Base-by-base conservation (phyloP, 176 grass and related monocot species). In the Rhipidocladum racemiflorum region DNA sequence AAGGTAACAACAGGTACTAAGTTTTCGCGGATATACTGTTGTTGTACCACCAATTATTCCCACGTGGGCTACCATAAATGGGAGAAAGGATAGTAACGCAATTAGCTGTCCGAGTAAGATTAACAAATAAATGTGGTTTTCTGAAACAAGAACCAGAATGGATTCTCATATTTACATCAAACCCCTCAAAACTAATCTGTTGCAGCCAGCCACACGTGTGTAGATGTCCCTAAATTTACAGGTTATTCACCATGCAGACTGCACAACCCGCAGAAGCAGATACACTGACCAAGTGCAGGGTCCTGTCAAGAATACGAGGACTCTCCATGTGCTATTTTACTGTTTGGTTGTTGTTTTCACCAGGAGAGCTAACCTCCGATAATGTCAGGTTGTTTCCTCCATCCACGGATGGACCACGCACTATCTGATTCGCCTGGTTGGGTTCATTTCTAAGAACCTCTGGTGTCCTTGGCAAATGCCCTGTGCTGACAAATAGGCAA, bases 361-460 rank as follows among this genome's bases (percentile, higher is more conserved):
- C 16, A 65, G 79, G 49, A 35, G 49, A 38, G 59, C 72, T 73
- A 78, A 27, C 78, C 76, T 82, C 88, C 20, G 88, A 25, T 24
- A 72, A 1, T 16, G 83, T 43, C 72, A 61, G 66, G 83, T 46
- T 68, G 79, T 56, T 70, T 50, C 65, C 65, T 74, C 78, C 73
- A 72, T 90, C 84, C 67, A 68, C 43, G 11, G 84, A 61, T 70
- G 81, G 72, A 43, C 73, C 65, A 65, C 50, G 74, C 24, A 42
- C 61, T 11, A 74, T 55, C 45, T 72, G 84, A 85, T 85, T 85
- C 65, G 51, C 85, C 71, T 86, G 91, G 68, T 88, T 60, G 68
- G 80, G 76, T 82, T 89, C 87, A 12, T 57, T 78, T 77, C 87
- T 87, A 40, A 77, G 87, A 63, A 66, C 64, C 70, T 95, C 82